Base-by-base conservation (phyloP, 305 asterid genomes). In the Salvia sclarea region DNA sequence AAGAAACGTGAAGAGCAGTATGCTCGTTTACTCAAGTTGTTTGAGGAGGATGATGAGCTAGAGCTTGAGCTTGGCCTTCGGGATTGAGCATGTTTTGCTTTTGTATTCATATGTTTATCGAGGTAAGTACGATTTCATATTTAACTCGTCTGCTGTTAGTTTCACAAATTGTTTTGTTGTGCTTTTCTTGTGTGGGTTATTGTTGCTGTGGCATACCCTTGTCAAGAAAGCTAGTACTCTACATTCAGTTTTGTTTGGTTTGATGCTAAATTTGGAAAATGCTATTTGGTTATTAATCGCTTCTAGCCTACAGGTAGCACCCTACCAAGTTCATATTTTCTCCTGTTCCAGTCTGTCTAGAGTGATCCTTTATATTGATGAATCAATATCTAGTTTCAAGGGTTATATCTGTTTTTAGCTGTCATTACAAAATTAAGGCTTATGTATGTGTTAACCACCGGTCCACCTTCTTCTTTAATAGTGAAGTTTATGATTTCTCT, bases 1-100 rank as follows among this genome's bases (percentile, higher is more conserved):
- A 91, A 84, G 85, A 88, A 83, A 74, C 97, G 95, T 49, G 93
- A 88, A 44, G 96, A 88, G 77, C 97, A 88, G 78, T 88, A 91
- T 53, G 95, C 96, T 69, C 97, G 90, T 67, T 77, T 91, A 69
- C 84, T 88, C 59, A 86, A 85, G 85, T 73, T 91, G 87, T 91
- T 91, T 60, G 96, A 91, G 83, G 90, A 89, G 76, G 97, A 91
- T 66, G 97, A 91, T 63, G 96, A 91, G 79, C 92, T 91, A 12
- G 97, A 91, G 80, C 80, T 91, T 4, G 97, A 91, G 81, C 97
- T 91, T 48, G 97, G 97, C 72, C 88, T 91, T 66, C 85, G 95
- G 48, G 96, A 88, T 81, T 88, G 83, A 88, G 60, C 69, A 24
- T 45, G 56, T 30, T 35, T 40, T 31, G 56, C 63, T 31, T 70